Evolutionary conservation across 495 filamentous ascomycete species (phyloP), one percentile per base, ranked within the genome.

Genomic region (Xylaria palmicola): DNA sequence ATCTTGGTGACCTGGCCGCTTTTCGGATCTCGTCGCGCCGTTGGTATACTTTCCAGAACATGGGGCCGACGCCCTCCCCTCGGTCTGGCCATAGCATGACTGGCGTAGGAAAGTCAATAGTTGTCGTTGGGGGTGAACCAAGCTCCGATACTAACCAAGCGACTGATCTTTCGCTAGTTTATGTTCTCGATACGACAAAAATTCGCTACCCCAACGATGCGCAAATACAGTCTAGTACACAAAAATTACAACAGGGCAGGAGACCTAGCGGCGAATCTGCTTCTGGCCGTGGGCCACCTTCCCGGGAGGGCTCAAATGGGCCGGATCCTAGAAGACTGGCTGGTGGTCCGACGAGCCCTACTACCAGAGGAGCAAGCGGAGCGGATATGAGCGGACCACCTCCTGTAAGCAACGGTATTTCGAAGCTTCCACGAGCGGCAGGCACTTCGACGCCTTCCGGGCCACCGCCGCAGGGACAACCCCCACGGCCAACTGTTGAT

Each of bases 11-110:
- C 72, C 75, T 99, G 47, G 93, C 95, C 1, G 94, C 95, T 1
- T 99, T 99, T 76, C 86, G 93, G 22, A 98, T 99, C 62, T 85
- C 88, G 2, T 89, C 90, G 6, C 86, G 89, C 57, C 87, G 95
- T 37, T 99, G 95, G 95, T 99, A 97, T 70, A 98, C 93, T 10
- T 99, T 99, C 76, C 95, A 98, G 68, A 99, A 99, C 67, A 99
- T 99, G 95, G 95, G 95, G 0, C 93, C 91, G 1, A 93, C 92
- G 3, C 95, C 95, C 0, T 97, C 92, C 6, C 88, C 94, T 19
- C 81, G 95, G 45, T 97, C 93, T 19, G 95, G 95, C 0, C 95
- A 99, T 72, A 95, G 92, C 72, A 98, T 98, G 94, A 98, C 95
- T 0, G 86, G 92, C 5, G 91, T 91, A 65, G 90, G 90, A 5